Evolutionary conservation across 2,329 filamentous ascomycete genomes (phyloP).

Genomic region (Spiromastix sp.): DNA sequence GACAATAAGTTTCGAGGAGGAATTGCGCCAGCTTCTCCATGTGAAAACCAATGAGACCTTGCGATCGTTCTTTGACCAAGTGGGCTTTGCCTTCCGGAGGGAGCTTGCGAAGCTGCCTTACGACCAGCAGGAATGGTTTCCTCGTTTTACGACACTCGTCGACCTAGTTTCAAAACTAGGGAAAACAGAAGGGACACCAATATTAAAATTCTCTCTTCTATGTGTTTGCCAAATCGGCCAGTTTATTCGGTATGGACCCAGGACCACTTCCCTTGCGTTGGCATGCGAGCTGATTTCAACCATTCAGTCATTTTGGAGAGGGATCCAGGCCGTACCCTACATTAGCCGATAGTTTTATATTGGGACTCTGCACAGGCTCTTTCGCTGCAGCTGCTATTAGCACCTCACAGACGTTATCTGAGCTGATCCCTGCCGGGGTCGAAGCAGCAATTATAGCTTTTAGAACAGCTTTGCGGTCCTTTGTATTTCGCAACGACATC

Average conservation of each 20-base stretch:
- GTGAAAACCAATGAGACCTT: constrained; percentile 2
- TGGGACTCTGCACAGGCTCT: constrained; percentile 12
- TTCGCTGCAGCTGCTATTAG: constrained; percentile 13
- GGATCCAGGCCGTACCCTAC: constrained; percentile 6
- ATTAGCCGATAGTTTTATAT: constrained; percentile 3
- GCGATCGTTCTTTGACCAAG: constrained; percentile 4
- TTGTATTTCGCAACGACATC: constrained; percentile 1
- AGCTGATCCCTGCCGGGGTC: constrained; percentile 10
- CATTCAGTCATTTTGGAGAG: constrained; percentile 5
- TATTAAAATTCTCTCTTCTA: constrained; percentile 7
- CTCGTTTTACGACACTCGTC: constrained; percentile 5
- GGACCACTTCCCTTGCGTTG: neutral
- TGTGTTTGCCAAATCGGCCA: constrained; percentile 8
- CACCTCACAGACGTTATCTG: constrained; percentile 8
- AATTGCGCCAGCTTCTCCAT: constrained; percentile 4
- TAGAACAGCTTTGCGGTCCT: constrained; percentile 7
- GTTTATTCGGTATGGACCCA: constrained; percentile 8
- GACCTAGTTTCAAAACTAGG: constrained; percentile 4
- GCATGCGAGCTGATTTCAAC: constrained; percentile 1
- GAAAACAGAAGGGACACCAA: constrained; percentile 1
- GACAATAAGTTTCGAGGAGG: constrained; percentile 2
- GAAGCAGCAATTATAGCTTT: constrained; percentile 10
- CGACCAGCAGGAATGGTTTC: constrained; percentile 4
- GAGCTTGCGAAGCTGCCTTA: neutral
- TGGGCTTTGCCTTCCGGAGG: neutral